Evolutionary conservation across 345 rosid species (phyloP).

Genomic region (Streptanthus diversifolius): DNA sequence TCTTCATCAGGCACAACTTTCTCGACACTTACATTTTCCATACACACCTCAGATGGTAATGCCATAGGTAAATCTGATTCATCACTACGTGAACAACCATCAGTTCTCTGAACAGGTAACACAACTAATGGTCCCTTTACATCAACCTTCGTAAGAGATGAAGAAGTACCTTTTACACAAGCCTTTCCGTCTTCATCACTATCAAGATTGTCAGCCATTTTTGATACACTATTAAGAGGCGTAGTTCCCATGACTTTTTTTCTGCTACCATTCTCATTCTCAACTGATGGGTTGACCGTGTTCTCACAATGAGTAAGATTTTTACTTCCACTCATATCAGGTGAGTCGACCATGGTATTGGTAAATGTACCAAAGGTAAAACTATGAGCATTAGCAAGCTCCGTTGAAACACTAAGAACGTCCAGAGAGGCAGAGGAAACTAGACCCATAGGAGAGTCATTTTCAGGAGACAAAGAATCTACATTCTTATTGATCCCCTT

Average conservation of each 20-base stretch:
- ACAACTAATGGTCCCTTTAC: slow-evolving; percentile 24
- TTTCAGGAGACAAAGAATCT: slow-evolving; percentile 29
- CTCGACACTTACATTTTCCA: slow-evolving; percentile 35
- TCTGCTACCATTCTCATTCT: slow-evolving; percentile 30
- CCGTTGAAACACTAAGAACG: slow-evolving; percentile 25
- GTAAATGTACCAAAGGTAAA: not conserved
- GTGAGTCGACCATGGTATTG: slow-evolving; percentile 8
- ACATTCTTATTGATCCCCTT: slow-evolving; percentile 29
- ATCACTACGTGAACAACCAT: slow-evolving; percentile 29
- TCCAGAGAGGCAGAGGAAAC: slow-evolving; percentile 21
- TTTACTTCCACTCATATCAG: slow-evolving; percentile 24
- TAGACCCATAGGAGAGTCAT: slow-evolving; percentile 25
- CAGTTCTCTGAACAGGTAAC: slow-evolving; percentile 26
- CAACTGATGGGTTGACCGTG: slow-evolving; percentile 17
- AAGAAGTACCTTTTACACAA: slow-evolving; percentile 24
- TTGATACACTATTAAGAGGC: not conserved
- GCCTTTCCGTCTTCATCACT: slow-evolving; percentile 31
- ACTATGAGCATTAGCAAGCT: slow-evolving; percentile 29
- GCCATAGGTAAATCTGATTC: slow-evolving; percentile 40
- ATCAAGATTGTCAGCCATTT: slow-evolving; percentile 9
- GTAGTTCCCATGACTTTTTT: slow-evolving; percentile 27
- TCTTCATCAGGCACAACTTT: slow-evolving; percentile 35
- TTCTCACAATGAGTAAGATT: slow-evolving; percentile 27
- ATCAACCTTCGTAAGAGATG: slow-evolving; percentile 27
- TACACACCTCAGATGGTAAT: slow-evolving; percentile 19